phyloP scores from a whole-genome alignment of 2,329 filamentous ascomycete genomes.

The Elsinoe fawcettii region DNA sequence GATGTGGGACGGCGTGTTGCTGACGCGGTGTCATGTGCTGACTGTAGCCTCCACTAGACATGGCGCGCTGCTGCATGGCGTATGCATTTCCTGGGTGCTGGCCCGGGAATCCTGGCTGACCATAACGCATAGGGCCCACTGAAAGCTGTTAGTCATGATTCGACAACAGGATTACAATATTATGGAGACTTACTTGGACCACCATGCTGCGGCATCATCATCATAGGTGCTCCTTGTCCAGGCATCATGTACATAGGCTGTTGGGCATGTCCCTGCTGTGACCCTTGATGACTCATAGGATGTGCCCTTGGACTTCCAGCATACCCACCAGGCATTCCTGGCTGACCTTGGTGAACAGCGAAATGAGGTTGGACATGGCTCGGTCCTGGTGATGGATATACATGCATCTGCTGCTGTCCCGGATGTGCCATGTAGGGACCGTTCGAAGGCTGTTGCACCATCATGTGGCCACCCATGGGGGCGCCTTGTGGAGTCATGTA shows the following conservation, averaged over 20 bases:
- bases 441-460: slow-evolving; percentile 66
- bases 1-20: slow-evolving; percentile 25
- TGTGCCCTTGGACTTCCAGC: slow-evolving; percentile 80
- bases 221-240: slow-evolving; percentile 53
- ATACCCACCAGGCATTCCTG: slow-evolving; percentile 42
- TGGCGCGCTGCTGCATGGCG: slow-evolving; percentile 23
- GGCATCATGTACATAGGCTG: slow-evolving; percentile 63
- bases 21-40: slow-evolving; percentile 31
- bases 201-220: slow-evolving; percentile 20
- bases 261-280: slow-evolving; percentile 71
- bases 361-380: slow-evolving; percentile 61
- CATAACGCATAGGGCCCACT: slow-evolving; percentile 18
- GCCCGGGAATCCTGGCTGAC: slow-evolving; percentile 17
- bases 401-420: slow-evolving; percentile 64
- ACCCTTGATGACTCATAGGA: slow-evolving; percentile 92
- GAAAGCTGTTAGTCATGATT: slow-evolving; percentile 14
- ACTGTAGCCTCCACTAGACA: slow-evolving; percentile 23
- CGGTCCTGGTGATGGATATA: slow-evolving; percentile 61
- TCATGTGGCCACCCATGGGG: slow-evolving; percentile 66
- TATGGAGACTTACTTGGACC: slow-evolving; percentile 15
- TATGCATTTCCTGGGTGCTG: slow-evolving; percentile 19
- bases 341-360: slow-evolving; percentile 34
- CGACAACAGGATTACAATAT: too few species aligned
- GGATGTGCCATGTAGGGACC: slow-evolving; percentile 63
- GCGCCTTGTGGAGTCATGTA: slow-evolving; percentile 64